Conservation (phyloP, 1,284 basidiomycete species). For the Cryptococcus sp. region DNA sequence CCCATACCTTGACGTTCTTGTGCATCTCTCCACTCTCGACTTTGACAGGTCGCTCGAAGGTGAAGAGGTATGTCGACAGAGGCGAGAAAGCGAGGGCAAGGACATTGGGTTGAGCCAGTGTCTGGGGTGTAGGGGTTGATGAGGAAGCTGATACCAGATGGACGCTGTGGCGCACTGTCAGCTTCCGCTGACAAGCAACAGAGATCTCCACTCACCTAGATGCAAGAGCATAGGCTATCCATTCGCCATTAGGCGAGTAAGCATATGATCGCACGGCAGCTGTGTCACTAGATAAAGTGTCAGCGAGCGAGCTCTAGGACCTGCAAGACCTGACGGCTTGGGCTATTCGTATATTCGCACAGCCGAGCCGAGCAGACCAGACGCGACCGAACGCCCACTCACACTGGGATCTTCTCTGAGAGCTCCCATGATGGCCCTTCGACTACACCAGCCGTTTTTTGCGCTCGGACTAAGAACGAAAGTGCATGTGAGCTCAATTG, state of each 20-base stretch:
- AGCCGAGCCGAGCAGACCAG: background rate
- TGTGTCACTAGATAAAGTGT: constrained; percentile 56
- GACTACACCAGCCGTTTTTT: constrained; percentile 87
- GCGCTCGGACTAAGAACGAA: constrained; percentile 71
- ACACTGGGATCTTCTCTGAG: constrained; percentile 66
- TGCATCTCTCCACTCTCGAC: constrained; percentile 49
- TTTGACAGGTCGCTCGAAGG: constrained; percentile 77
- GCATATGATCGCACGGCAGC: constrained; percentile 65
- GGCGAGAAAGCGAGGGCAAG: constrained; percentile 90
- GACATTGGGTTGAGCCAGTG: constrained; percentile 63
- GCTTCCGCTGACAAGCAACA: background rate
- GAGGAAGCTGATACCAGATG: constrained; percentile 37
- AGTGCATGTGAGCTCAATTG: background rate
- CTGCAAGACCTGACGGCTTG: background rate
- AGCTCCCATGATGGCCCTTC: constrained; percentile 76
- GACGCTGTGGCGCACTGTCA: constrained; percentile 29
- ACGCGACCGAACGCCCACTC: constrained; percentile 20
- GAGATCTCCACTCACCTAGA: constrained; percentile 23
- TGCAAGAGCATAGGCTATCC: constrained; percentile 81
- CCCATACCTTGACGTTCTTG: constrained; percentile 52
- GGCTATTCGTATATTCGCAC: background rate
- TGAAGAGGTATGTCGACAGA: constrained; percentile 85
- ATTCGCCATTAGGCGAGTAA: constrained; percentile 85
- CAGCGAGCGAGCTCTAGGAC: background rate
- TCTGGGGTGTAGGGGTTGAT: constrained; percentile 25